Conservation (phyloP, 176 grass and related monocot species). For the Oryza rufipogon region DNA sequence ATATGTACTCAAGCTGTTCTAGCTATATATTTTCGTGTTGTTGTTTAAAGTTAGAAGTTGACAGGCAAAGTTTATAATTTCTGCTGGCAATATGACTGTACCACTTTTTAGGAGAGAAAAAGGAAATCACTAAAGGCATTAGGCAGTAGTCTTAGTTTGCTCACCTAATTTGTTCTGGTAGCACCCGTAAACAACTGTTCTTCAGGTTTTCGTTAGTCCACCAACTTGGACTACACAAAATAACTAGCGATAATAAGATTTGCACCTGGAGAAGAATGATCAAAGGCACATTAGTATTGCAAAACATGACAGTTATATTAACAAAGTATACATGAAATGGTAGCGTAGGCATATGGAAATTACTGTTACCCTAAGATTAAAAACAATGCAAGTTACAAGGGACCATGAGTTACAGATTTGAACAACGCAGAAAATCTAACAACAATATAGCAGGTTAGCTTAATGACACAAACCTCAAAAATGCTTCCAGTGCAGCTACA, state of each 20-base stretch:
- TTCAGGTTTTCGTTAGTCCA: slow-evolving; percentile 10
- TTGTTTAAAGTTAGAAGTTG: slow-evolving; percentile 25
- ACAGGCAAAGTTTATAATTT: slow-evolving; percentile 20
- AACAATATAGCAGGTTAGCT: not conserved
- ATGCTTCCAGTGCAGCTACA: not conserved
- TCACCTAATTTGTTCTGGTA: slow-evolving; percentile 8
- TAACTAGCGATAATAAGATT: slow-evolving; percentile 13
- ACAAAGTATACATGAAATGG: not conserved
- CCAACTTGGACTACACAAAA: slow-evolving; percentile 20
- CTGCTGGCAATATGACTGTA: slow-evolving; percentile 7
- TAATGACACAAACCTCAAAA: not conserved
- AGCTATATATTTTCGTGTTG: not conserved
- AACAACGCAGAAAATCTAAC: slow-evolving; percentile 30
- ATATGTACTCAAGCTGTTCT: slow-evolving; percentile 10
- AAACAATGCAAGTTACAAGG: not conserved
- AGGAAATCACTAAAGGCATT: slow-evolving; percentile 4
- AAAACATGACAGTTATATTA: not conserved
- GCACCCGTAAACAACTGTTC: not conserved
- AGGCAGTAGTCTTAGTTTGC: slow-evolving; percentile 23
- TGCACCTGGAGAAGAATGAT: slow-evolving; percentile 17
- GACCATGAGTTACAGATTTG: not conserved
- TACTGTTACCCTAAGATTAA: not conserved
- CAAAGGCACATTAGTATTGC: slow-evolving; percentile 3
- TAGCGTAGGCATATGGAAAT: not conserved
- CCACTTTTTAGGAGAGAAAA: slow-evolving; percentile 20